Base-by-base conservation (phyloP, 805 yeast genomes). In the Barnettozyma salicaria region DNA sequence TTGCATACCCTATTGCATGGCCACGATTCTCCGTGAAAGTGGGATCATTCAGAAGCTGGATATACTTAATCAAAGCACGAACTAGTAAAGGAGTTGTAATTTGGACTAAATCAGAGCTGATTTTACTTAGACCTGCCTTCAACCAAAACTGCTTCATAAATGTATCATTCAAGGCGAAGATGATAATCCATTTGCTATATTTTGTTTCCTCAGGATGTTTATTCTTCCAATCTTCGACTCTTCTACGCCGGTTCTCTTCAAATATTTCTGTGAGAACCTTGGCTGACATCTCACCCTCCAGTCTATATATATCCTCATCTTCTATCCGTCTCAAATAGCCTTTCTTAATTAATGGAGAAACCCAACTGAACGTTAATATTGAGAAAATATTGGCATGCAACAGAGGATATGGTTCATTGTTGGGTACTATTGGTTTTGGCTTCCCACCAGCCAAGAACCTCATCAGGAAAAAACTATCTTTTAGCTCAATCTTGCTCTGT, bases 1-100 rank as follows among this genome's bases (percentile, higher is more conserved):
- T 61, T 7, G 89, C 80, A 48, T 74, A 82, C 7, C 92, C 95
- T 14, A 83, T 66, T 41, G 95, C 96, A 28, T 60, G 64, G 23
- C 80, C 39, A 64, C 59, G 47, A 22, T 53, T 59, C 11, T 68
- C 58, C 7, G 74, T 72, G 19, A 57, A 52, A 7, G 72, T 19
- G 4, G 33, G 70, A 35, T 70, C 64, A 30, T 53, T 58, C 47
- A 70, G 68, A 32, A 55, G 52, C 45, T 72, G 76, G n/a, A 84
- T 83, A 47, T 74, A 83, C 29, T 64, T 65, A 43, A 86, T 81
- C 40, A 87, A 63, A 25, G 72, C 66, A 54, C 77, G 74, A 4
- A 85, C 75, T 9, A 85, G 55, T 45, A 86, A 63, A 1, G 95
- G 89, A 25, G 78, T 75, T 21, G 78, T 60, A 2, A 83, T 76